phyloP scores from a whole-genome alignment of 768 basidiomycete species.

The Cystoderma amianthinum region DNA sequence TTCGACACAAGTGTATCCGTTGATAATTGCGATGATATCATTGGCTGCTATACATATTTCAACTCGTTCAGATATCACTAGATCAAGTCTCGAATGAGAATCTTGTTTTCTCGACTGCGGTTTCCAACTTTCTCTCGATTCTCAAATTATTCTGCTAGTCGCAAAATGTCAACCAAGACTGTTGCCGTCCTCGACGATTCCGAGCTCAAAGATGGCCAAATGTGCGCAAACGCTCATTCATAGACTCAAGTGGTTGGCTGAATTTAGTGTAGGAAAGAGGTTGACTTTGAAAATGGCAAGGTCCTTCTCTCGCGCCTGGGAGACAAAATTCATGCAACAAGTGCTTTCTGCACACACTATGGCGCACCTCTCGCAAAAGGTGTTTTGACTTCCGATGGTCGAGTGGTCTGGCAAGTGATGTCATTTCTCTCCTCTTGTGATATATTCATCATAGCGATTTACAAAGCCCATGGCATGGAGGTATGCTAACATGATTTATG shows the following conservation, averaged over 20 bases:
- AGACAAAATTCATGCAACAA: slow-evolving; percentile 71
- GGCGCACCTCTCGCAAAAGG: slow-evolving; percentile 85
- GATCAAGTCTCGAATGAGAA: background rate
- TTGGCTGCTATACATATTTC: background rate
- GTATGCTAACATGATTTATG: slow-evolving; percentile 22
- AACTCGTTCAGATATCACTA: background rate
- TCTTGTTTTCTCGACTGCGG: background rate
- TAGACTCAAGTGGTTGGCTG: background rate
- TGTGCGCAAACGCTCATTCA: slow-evolving; percentile 26
- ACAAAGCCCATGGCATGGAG: slow-evolving; percentile 81
- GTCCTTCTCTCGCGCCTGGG: slow-evolving; percentile 73
- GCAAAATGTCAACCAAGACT: slow-evolving; percentile 40
- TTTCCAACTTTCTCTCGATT: background rate
- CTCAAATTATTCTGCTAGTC: slow-evolving; percentile 3
- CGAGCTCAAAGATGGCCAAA: slow-evolving; percentile 61
- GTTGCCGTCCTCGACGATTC: slow-evolving; percentile 51
- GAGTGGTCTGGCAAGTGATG: slow-evolving; percentile 63
- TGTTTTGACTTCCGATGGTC: slow-evolving; percentile 69
- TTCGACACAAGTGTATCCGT: too few species aligned
- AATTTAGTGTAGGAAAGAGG: slow-evolving; percentile 61
- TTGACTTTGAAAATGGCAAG: slow-evolving; percentile 71
- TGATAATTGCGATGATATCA: background rate
- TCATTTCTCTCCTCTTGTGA: background rate
- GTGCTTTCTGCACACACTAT: slow-evolving; percentile 87
- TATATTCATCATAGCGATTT: slow-evolving; percentile 1